Evolutionary conservation across 805 yeast species (phyloP).

Genomic region (Suhomyces xylopsoci): DNA sequence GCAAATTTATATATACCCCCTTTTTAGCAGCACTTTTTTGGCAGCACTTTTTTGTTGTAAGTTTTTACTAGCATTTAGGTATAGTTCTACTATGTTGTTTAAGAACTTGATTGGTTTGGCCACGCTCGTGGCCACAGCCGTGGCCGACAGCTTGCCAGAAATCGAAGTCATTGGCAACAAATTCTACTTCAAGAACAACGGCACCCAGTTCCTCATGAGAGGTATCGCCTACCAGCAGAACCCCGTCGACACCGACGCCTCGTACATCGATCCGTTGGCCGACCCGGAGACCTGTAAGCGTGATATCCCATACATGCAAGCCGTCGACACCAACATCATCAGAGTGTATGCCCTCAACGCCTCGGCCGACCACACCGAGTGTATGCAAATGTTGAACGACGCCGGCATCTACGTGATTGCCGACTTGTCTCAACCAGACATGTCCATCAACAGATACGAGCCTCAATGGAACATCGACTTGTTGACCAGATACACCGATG

Average conservation of each 20-base stretch:
- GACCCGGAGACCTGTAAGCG: slow-evolving; percentile 59
- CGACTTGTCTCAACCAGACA: slow-evolving; percentile 74
- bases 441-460: slow-evolving; percentile 56
- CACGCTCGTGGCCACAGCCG: slow-evolving; percentile 20
- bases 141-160: slow-evolving; percentile 41
- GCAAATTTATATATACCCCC: neutral
- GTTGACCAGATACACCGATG: slow-evolving; percentile 63
- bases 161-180: slow-evolving; percentile 76
- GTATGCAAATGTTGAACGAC: slow-evolving; percentile 64
- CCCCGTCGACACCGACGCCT: slow-evolving; percentile 47
- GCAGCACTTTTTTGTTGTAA: neutral
- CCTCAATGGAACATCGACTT: slow-evolving; percentile 66
- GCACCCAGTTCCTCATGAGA: slow-evolving; percentile 71
- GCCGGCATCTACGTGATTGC: slow-evolving; percentile 92
- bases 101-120: slow-evolving; percentile 24
- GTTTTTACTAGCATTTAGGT: neutral
- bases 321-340: slow-evolving; percentile 63
- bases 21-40: neutral
- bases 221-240: slow-evolving; percentile 83
- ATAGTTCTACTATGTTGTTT: slow-evolving; percentile 27
- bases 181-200: slow-evolving; percentile 72
- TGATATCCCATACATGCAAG: slow-evolving; percentile 69
- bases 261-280: slow-evolving; percentile 70
- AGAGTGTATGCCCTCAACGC: slow-evolving; percentile 74
- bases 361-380: slow-evolving; percentile 59